Percentiles rank a stretch among this genome's conserved stretches.
phyloP scores from a whole-genome alignment of 75 land plant genomes.

The Picea sitchensis region DNA sequence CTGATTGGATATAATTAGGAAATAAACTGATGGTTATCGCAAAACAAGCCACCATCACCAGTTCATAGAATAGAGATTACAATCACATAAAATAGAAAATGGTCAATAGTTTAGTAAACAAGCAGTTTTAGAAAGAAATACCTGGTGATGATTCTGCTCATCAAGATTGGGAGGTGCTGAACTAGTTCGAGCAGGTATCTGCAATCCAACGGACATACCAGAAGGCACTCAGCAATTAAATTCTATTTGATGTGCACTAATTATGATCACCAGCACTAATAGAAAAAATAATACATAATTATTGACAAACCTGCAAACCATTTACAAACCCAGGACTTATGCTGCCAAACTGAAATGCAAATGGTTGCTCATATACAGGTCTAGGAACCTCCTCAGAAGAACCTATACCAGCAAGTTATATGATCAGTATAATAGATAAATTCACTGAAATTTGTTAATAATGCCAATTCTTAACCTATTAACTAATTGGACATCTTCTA shows the following conservation, averaged over 20 bases:
- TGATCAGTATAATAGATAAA: not conserved
- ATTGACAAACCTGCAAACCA: conserved; percentile 49
- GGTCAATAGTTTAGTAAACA: not conserved
- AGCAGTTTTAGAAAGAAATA: conserved; percentile 9
- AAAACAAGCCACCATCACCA: conserved; percentile 28
- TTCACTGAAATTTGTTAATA: too few species aligned
- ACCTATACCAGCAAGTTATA: not conserved
- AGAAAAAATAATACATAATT: not conserved
- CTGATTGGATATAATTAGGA: not conserved
- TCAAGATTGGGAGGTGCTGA: conserved; percentile 97
- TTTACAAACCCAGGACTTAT: conserved; percentile 54
- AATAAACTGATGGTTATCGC: not conserved
- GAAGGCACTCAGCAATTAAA: not conserved
- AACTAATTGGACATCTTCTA: too few species aligned
- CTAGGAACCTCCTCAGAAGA: conserved; percentile 2
- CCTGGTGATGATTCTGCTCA: conserved; percentile 90
- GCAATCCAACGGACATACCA: not conserved
- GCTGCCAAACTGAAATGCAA: conserved; percentile 68
- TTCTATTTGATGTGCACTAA: too few species aligned
- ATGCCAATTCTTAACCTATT: too few species aligned
- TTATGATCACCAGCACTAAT: not conserved
- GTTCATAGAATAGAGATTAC: not conserved
- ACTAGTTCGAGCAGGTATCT: conserved; percentile 67
- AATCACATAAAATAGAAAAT: not conserved
- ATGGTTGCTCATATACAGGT: conserved; percentile 1